phyloP scores from a whole-genome alignment of 129 eudicot genomes.

The Ambrosia artemisiifolia region DNA sequence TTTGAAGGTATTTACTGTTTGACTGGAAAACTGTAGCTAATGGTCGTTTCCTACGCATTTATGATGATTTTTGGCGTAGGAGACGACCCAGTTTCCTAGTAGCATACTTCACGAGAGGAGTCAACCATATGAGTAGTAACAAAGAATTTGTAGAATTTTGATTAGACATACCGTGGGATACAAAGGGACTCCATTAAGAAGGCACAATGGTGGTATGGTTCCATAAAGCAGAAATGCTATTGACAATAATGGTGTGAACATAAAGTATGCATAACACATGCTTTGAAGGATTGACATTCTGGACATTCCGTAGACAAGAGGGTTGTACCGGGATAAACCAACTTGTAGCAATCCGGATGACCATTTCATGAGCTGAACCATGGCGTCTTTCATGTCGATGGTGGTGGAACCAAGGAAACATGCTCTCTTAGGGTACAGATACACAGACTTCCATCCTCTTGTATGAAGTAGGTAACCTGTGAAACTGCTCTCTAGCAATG shows the following conservation, averaged over 20 bases:
- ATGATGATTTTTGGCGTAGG: too few relatives aligned
- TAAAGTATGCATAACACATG: conserved; percentile 69
- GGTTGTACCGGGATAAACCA: conserved; percentile 62
- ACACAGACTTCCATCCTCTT: conserved; percentile 81
- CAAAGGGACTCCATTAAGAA: conserved; percentile 53
- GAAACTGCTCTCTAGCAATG: conserved; percentile 66
- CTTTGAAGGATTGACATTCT: conserved; percentile 58
- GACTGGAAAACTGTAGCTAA: too few relatives aligned
- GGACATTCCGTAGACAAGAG: conserved; percentile 56
- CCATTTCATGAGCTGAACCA: conserved; percentile 83
- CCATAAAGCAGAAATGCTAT: conserved; percentile 42
- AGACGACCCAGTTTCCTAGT: too few relatives aligned
- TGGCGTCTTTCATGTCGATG: conserved; percentile 68
- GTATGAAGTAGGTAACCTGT: conserved; percentile 69
- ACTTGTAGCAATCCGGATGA: conserved; percentile 65
- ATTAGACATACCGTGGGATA: conserved; percentile 48
- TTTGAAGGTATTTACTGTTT: too few relatives aligned
- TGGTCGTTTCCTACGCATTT: too few relatives aligned
- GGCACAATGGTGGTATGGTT: conserved; percentile 58
- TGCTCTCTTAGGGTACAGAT: conserved; percentile 59
- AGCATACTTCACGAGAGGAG: too few relatives aligned
- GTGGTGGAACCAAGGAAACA: conserved; percentile 76
- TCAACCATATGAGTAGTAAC: too few relatives aligned
- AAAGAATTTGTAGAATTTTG: too few relatives aligned
- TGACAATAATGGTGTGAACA: conserved; percentile 40